Evolutionary conservation across 257 asterid species (phyloP), one percentile per base, ranked within the genome.

Genomic region (Nemophila menziesii): DNA sequence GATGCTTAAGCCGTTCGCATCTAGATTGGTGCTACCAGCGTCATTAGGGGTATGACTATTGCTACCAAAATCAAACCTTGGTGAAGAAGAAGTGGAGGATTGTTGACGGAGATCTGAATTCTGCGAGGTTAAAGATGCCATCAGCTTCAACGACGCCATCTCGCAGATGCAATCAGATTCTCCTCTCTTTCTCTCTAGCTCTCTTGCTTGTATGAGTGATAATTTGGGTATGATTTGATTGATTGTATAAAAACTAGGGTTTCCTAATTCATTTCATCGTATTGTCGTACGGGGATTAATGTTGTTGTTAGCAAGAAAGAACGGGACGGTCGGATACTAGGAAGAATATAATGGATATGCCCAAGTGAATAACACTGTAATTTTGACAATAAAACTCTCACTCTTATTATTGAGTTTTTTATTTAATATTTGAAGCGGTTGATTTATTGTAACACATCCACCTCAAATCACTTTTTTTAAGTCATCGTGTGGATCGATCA

Each of bases 111-210:
- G 4, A 24, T 24, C 33, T 20, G 71, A 46, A 50, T 47, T 58
- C 0, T 45, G 67, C 20, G 71, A 58, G 4, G 68, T 44, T 11
- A 62, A 55, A 48, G 71, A 55, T 43, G 59, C 40, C 61, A 68
- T 51, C 36, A 63, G 59, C 50, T 68, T 51, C 39, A 59, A 51
- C 50, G 75, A 50, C 38, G 71, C 71, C 75, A 68, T 68, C 44
- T 16, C 23, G 2, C 43, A 26, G 37, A 21, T 26, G 18, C 34
- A 49, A n/a, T 5, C 2, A 16, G 16, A 14, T 16, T 10, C 27
- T 16, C 2, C 10, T 21, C 14, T 14, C 12, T 14, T 11, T 12
- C 48, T 20, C 22, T 3, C 23, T 15, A 20, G 4, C n/a, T n/a
- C 33, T 24, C 33, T 24, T 9, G 33, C 33, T 24, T 24, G 33